Base-by-base conservation (phyloP, 129 eudicot genomes). In the Calendula officinalis region DNA sequence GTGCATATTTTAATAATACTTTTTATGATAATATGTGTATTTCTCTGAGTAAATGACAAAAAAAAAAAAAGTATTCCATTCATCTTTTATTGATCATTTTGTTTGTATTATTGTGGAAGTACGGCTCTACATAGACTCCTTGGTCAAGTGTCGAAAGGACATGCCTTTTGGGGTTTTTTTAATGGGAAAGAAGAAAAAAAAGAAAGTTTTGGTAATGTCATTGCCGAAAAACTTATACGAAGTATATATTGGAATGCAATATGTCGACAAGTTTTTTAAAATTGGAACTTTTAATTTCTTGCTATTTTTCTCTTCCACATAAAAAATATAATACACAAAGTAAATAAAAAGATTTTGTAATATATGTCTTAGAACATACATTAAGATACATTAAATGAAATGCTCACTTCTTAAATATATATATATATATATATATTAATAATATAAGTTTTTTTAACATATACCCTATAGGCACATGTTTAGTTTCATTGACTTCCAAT, bases 41-140 rank as follows among this genome's bases (percentile, higher is more conserved):
- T 13, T 34, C 7, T 39, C 7, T 14, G 40, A 65, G 46, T 56
- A 32, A 57, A 51, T 36, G 67, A 65, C 46, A 65, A 57, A 62
- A 70, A 42, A 5, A 12, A 7, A 36, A 27, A 55, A 51, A 52
- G 38, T 15, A 50, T 66, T 39, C 36, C 7, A 27, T 56, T 73
- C 52, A 38, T 36, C 60, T 44, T 22, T 17, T 37, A 13, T 64
- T 46, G 46, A 46, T 13, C 35, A 59, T 5, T 65, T 73, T 73
- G 72, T 65, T 73, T 65, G 60, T 56, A 73, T 57, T 65, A 49
- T 7, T 36, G 22, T 46, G 15, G 17, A 12, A 47, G 40, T 46
- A 73, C 38, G 78, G 67, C 78, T 73, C 78, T 73, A 72, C 59
- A 34, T 35, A 72, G 50, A 16, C 58, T 46, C 11, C 70, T 56